Percentiles rank a stretch among this genome's conserved stretches.
phyloP scores from a whole-genome alignment of 1,284 basidiomycete genomes.

The Pseudomicrostroma phylloplanum region DNA sequence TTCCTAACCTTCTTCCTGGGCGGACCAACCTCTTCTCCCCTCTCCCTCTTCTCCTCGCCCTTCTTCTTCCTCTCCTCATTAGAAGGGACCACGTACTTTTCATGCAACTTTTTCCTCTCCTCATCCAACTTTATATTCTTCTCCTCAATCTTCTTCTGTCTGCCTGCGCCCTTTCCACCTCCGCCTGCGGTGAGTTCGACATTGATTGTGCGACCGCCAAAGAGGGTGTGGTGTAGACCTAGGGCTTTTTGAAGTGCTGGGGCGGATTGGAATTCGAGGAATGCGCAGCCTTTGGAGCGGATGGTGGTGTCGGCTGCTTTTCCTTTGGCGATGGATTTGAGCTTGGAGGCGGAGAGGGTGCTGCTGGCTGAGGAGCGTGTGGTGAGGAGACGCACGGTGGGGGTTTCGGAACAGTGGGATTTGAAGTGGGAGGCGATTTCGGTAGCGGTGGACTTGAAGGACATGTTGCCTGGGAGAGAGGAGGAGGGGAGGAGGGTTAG shows the following conservation, averaged over 20 bases:
- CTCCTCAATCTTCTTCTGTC: constrained; percentile 43
- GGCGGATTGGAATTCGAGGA: constrained; percentile 40
- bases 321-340: constrained; percentile 48
- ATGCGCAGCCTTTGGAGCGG: constrained; percentile 45
- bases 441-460: constrained; percentile 38
- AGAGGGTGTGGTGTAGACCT: constrained; percentile 45
- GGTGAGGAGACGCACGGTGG: constrained; percentile 43
- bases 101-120: constrained; percentile 40
- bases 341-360: constrained; percentile 38
- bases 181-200: constrained; percentile 49
- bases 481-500: neutral
- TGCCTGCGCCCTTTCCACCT: constrained; percentile 36
- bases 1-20: constrained; percentile 1
- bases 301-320: constrained; percentile 38
- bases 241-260: constrained; percentile 41
- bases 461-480: constrained; percentile 42
- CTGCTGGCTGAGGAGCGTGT: constrained; percentile 23
- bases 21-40: constrained; percentile 7
- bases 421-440: constrained; percentile 41
- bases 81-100: constrained; percentile 43
- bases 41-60: constrained; percentile 12
- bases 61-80: constrained; percentile 30
- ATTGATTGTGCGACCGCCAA: constrained; percentile 47
- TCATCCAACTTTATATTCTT: constrained; percentile 45
- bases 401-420: constrained; percentile 41